A percentile compares a stretch with the other conserved stretches of the same genome.
Evolutionary conservation across 1,139 yeast species (phyloP).

Genomic region (Kodamaea arcana): DNA sequence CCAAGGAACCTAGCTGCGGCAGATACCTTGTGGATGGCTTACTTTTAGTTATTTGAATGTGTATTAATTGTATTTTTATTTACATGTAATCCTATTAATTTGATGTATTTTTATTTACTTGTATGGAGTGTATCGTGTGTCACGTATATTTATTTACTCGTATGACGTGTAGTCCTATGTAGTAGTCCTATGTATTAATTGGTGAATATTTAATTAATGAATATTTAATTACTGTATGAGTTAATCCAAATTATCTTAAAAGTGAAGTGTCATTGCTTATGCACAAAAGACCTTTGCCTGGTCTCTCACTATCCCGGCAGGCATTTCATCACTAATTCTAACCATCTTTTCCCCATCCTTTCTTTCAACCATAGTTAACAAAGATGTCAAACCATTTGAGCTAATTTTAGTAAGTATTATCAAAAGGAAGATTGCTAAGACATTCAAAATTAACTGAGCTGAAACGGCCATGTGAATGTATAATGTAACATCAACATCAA

Average conservation of each 20-base stretch:
- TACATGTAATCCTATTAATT: no score
- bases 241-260: neutral
- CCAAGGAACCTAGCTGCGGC: slow-evolving; percentile 92
- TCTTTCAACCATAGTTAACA: slow-evolving; percentile 1
- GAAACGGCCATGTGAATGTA: slow-evolving; percentile 17
- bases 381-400: slow-evolving; percentile 1
- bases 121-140: no score
- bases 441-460: slow-evolving; percentile 9
- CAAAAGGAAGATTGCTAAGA: slow-evolving; percentile 8
- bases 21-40: slow-evolving; percentile 96
- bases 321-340: slow-evolving; percentile 1
- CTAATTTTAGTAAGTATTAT: slow-evolving; percentile 2
- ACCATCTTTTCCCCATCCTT: slow-evolving; percentile 2
- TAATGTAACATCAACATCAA: slow-evolving; percentile 24
- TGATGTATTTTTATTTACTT: neutral
- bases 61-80: neutral
- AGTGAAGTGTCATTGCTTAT: neutral
- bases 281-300: slow-evolving; percentile 4
- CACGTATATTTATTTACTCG: no score
- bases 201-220: no score
- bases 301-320: slow-evolving; percentile 2
- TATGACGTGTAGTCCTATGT: no score
- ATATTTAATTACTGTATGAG: neutral
- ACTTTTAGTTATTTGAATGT: slow-evolving; percentile 40
- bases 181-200: no score